These are phyloP conservation scores for Recurvomyces mirabilis DNA, from an alignment of 495 filamentous ascomycete species.

Conservation along the genomic window DNA sequence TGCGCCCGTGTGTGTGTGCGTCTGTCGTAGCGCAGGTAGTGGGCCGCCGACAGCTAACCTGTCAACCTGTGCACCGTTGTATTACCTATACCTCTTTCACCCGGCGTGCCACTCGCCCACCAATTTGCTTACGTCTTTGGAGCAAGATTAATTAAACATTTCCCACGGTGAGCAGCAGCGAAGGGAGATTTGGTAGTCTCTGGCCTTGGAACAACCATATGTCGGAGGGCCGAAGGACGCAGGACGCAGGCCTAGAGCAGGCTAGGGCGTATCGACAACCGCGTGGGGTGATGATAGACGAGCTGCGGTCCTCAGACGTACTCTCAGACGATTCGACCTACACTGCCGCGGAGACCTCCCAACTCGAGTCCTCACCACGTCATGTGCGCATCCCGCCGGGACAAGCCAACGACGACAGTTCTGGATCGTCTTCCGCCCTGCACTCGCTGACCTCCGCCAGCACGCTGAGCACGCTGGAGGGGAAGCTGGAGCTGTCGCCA, in stretches of 20 bases:
- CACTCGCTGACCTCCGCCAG: slow-evolving; percentile 27
- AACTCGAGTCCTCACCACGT: slow-evolving; percentile 5
- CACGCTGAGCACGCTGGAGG: slow-evolving; percentile 30
- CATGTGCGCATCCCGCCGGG: slow-evolving; percentile 18
- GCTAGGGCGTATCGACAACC: not conserved
- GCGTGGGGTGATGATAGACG: not conserved
- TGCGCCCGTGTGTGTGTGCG: no score
- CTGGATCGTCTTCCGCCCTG: slow-evolving; percentile 25
- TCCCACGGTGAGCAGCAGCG: no score
- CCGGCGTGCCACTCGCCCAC: no score
- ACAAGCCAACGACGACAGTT: slow-evolving; percentile 23
- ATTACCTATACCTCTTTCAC: no score
- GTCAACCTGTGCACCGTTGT: no score
- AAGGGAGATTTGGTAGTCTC: not conserved
- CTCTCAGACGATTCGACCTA: not conserved
- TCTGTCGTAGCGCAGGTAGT: no score
- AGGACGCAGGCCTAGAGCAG: no score
- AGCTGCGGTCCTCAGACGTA: not conserved
- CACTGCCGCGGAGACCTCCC: not conserved
- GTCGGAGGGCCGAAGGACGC: not conserved
- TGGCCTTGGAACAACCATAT: not conserved
- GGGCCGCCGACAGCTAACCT: no score
- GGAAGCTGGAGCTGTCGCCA: slow-evolving; percentile 46
- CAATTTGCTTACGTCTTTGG: no score
- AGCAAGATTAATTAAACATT: no score